Evolutionary conservation across 768 basidiomycete species (phyloP), one percentile per base, ranked within the genome.

Genomic region (Lentinula raphanica): DNA sequence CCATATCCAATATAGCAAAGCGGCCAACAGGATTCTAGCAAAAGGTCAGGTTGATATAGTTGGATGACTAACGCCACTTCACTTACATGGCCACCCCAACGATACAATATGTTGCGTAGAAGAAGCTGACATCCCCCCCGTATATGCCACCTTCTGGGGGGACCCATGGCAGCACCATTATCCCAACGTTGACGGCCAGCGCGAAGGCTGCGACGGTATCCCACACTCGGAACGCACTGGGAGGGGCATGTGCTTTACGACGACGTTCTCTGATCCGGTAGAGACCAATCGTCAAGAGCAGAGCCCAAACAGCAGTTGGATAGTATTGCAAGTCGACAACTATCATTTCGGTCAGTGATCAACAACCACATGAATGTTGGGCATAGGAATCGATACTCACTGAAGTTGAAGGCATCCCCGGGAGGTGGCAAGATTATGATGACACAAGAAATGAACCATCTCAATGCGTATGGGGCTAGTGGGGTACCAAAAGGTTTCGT

Each of bases 401-500:
- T 73, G 62, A 77, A 76, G 61, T 75, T 74, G 64, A 78, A 78
- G 7, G 75, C 75, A 63, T 76, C 76, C 50, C 73, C 72, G 25
- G 74, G 70, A 2, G 76, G 76, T 27, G 75, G 73, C 1, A 73
- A 76, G 44, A 80, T 66, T 60, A 84, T 81, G 51, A 82, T 75
- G 56, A 82, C 70, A 21, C 75, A 69, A 0, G 79, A 78, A 12
- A 81, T 61, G 11, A 74, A 51, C 73, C 75, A 83, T 58, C 78
- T 75, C 36, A 80, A 66, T 11, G 77, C 64, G 39, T 79, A 72
- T 3, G 81, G 77, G 1, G 71, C 77, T 1, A 75, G 64, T 5
- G 82, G 81, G 3, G 81, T 81, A 35, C 77, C 78, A 63, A 82
- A 82, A 1, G 81, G 81, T 36, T 71, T 69, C 2, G 77, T 81